Evolutionary conservation across 768 basidiomycete species (phyloP), one percentile per base, ranked within the genome.

Genomic region (Boletus sp.): DNA sequence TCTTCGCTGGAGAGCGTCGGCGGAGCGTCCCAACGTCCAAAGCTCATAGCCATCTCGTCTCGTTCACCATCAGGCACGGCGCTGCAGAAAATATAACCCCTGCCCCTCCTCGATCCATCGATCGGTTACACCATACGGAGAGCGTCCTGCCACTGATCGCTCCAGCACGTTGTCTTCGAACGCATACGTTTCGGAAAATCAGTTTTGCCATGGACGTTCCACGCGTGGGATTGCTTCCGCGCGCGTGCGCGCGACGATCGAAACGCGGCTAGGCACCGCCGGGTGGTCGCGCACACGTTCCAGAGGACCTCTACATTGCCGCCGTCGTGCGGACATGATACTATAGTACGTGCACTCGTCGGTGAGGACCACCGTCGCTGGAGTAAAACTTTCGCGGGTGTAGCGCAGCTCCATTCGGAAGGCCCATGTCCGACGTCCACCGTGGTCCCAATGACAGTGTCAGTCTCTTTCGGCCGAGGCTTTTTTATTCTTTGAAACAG

Each of bases 311-410:
- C 24, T 24, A 3, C 3, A 3, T 24, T 24, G 24, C 3, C 24
- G 1, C 24, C 24, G 17, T 20, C 18, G 18, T 20, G 41, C 18
- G n/a, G 24, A 24, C 24, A 24, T 24, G 24, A 24, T 24, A 24
- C 24, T 24, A 3, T 3, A 24, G 24, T 24, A 24, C 24, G 24
- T 24, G 24, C 24, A 24, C 24, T 24, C 24, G 3, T 24, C 24
- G 24, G 24, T 24, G 24, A 24, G 33, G 11, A 5, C 33, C 8
- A 11, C 8, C 11, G 20, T 46, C 50, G 41, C 52, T 50, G 47
- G 35, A 36, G 24, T 39, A 49, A 56, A 66, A 68, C 57, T 57
- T 69, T 67, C 66, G 66, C 66, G 66, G 66, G 44, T 67, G 51
- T 28, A 18, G 20, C 24, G 17, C 20, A 55, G 33, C 57, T 58